Evolutionary conservation across 2,329 filamentous ascomycete species (phyloP).

Genomic region (Sordariomycetes sp.): DNA sequence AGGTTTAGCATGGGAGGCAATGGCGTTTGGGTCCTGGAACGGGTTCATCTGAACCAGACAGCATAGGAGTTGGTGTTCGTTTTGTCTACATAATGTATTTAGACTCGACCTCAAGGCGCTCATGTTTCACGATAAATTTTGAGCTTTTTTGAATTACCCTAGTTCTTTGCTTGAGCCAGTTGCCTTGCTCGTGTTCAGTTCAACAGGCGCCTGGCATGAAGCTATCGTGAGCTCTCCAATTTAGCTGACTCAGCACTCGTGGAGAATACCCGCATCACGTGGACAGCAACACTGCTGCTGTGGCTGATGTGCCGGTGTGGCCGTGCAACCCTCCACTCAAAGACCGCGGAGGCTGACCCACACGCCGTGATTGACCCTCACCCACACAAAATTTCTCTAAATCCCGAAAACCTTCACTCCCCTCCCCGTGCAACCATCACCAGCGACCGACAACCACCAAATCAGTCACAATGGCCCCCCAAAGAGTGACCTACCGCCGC

Average conservation of each 20-base stretch:
- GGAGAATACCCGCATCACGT: background rate
- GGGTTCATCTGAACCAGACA: background rate
- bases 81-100: background rate
- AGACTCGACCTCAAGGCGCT: too few species aligned
- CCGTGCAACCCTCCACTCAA: constrained; percentile 1
- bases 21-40: background rate
- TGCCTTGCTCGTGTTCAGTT: too few species aligned
- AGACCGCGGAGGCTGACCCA: constrained; percentile 1
- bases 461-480: constrained; percentile 46
- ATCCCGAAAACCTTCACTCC: constrained; percentile 27
- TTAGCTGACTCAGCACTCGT: background rate
- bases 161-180: too few species aligned
- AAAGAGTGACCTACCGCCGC: constrained; percentile 60
- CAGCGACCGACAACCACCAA: constrained; percentile 19
- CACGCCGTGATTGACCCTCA: constrained; percentile 9
- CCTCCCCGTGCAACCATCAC: constrained; percentile 16
- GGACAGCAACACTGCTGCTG: background rate
- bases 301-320: background rate
- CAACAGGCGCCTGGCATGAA: background rate
- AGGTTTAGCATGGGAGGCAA: background rate
- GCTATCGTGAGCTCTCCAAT: background rate
- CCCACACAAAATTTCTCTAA: constrained; percentile 31
- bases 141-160: too few species aligned
- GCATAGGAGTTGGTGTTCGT: background rate
- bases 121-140: background rate